Evolutionary conservation across 1,284 basidiomycete genomes (phyloP), one percentile per base, ranked within the genome.

Genomic region (Rhodotorula mucilaginosa): DNA sequence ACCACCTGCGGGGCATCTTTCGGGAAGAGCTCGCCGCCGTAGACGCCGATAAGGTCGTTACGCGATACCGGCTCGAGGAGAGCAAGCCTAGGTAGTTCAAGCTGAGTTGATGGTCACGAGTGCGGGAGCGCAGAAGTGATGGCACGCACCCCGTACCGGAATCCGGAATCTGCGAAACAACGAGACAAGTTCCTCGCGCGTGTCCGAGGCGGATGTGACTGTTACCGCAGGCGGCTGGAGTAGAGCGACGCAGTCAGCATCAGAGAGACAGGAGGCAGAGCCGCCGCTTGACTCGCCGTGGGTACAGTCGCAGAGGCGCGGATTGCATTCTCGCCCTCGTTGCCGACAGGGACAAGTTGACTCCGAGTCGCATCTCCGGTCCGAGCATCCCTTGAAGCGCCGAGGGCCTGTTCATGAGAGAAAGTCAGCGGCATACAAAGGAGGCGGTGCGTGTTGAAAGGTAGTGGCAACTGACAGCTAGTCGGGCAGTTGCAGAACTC

Each of bases 21-120:
- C 44, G 63, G 44, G 54, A 65, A 58, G 15, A 18, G 39, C 48
- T 69, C 68, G n/a, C 64, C 68, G 15, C 60, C 68, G 56, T 69
- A 69, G 5, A 65, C 3, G 2, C 60, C 68, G 60, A 69, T 44
- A 31, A 65, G 31, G 12, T 65, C 68, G 54, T 44, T 44, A 10
- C 44, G 29, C 1, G 16, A 3, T 2, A 49, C 68, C 5, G 54
- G 7, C 34, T 69, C 59, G 19, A 65, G 54, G 2, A 65, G 8
- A 15, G 57, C 34, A 13, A 65, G n/a, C 0, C 68, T 69, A 64
- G 1, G 15, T 7, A 2, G 1, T 6, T 3, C 5, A 4, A 19
- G 13, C 5, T 31, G 13, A 5, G 3, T 39, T n/a, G 4, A 26
- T 46, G 29, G 5, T 6, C 3, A 5, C 6, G 4, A 8, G 7